Evolutionary conservation across 768 basidiomycete genomes (phyloP).

Genomic region (Collybia mongolica): DNA sequence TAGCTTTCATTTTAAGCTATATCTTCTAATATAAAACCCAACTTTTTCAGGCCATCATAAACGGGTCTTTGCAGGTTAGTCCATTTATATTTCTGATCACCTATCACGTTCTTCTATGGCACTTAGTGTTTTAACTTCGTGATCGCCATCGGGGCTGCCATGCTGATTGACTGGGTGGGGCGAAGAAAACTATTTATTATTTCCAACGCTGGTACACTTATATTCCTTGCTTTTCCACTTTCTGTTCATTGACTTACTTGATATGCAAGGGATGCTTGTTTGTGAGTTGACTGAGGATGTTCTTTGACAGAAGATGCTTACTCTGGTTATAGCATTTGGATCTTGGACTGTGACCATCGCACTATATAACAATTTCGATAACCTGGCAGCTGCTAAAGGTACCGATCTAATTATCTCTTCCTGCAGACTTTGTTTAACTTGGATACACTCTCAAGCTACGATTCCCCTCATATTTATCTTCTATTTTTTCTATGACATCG

Average conservation of each 20-base stretch:
- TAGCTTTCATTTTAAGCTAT: slow-evolving; percentile 1
- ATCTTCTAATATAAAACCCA: not conserved
- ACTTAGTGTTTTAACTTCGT: slow-evolving; percentile 60
- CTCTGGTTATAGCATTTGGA: slow-evolving; percentile 40
- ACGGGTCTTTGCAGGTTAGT: slow-evolving; percentile 56
- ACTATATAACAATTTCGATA: slow-evolving; percentile 38
- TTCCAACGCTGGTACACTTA: slow-evolving; percentile 49
- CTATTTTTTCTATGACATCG: slow-evolving; percentile 59
- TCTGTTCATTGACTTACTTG: not conserved
- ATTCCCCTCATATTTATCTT: slow-evolving; percentile 67
- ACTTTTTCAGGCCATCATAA: slow-evolving; percentile 43
- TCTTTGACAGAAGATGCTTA: not conserved
- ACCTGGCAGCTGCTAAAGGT: slow-evolving; percentile 42
- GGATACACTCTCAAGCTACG: slow-evolving; percentile 37
- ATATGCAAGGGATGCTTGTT: slow-evolving; percentile 37
- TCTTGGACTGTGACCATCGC: slow-evolving; percentile 55
- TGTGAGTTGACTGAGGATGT: slow-evolving; percentile 29
- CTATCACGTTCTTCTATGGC: not conserved
- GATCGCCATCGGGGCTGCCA: slow-evolving; percentile 56
- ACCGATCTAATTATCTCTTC: not conserved
- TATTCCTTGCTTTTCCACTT: not conserved
- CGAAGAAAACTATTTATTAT: slow-evolving; percentile 66
- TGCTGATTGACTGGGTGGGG: slow-evolving; percentile 66
- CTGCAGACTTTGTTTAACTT: not conserved
- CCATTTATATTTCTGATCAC: not conserved